These are phyloP conservation scores for Fragaria ananassa DNA, from an alignment of 306 rosid genomes.

Conservation along the genomic window DNA sequence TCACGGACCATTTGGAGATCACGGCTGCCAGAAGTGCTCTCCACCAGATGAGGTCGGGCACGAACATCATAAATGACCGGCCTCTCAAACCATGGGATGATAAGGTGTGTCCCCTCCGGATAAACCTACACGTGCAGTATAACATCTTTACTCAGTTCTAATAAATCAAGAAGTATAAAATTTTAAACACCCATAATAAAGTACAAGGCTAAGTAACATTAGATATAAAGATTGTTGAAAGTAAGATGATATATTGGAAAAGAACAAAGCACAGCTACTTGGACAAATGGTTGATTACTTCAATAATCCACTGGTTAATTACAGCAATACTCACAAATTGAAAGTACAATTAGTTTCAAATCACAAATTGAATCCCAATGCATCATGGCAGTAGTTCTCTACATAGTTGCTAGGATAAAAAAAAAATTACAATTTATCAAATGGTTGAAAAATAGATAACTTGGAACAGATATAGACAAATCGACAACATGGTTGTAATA, in stretches of 20 bases:
- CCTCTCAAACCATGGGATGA: conserved; percentile 93
- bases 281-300: neutral
- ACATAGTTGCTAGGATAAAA: neutral
- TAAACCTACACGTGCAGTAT: conserved; percentile 58
- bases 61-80: conserved; percentile 95
- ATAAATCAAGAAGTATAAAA: neutral
- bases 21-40: conserved; percentile 93
- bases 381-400: neutral
- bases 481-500: neutral
- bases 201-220: neutral
- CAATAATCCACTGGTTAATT: too few species aligned
- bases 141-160: neutral
- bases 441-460: neutral
- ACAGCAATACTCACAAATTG: too few species aligned
- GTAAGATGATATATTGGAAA: neutral
- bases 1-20: conserved; percentile 81
- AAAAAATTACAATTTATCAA: neutral
- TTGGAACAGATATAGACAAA: neutral
- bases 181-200: neutral
- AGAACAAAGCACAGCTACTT: neutral
- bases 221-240: neutral
- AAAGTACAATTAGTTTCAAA: neutral
- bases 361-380: neutral
- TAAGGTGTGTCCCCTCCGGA: conserved; percentile 87
- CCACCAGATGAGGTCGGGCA: conserved; percentile 84